phyloP scores from a whole-genome alignment of 768 basidiomycete species.

The Calocybe gangraenosa region DNA sequence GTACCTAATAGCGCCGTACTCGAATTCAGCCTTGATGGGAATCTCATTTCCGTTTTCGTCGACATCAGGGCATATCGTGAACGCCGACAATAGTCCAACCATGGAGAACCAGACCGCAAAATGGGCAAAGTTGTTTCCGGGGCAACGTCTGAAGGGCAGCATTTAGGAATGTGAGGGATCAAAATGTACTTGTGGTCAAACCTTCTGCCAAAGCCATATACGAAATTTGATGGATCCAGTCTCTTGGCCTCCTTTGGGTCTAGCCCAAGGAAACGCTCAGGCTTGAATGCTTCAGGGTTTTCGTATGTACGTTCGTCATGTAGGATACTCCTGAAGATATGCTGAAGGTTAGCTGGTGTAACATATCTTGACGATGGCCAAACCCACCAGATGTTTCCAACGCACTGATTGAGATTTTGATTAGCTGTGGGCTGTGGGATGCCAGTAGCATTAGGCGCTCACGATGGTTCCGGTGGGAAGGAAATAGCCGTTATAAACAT shows the following conservation, averaged over 20 bases:
- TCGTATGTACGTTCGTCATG: conserved; percentile 13
- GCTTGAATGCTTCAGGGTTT: conserved; percentile 10
- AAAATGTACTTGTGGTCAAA: neutral
- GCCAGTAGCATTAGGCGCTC: neutral
- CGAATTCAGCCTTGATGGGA: conserved; percentile 14
- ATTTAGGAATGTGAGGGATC: neutral
- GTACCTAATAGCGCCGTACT: conserved; percentile 14
- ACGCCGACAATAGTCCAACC: conserved; percentile 11
- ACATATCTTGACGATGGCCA: no score
- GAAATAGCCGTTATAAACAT: conserved; percentile 14
- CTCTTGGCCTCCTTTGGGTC: conserved; percentile 10
- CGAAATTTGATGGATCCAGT: conserved; percentile 14
- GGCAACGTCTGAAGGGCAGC: conserved; percentile 15
- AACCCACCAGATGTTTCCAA: conserved; percentile 15
- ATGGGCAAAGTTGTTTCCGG: conserved; percentile 17
- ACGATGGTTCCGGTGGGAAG: conserved; percentile 16
- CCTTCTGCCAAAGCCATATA: conserved; percentile 16
- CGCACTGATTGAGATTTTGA: conserved; percentile 6
- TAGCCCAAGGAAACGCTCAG: conserved; percentile 12
- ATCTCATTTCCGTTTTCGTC: conserved; percentile 16
- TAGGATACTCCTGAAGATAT: conserved; percentile 11
- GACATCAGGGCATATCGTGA: conserved; percentile 13
- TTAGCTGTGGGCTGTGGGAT: neutral
- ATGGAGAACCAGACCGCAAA: conserved; percentile 16
- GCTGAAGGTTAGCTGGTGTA: neutral